These are phyloP conservation scores for Phytophthora colocasiae DNA, from an alignment of 352 stramenopile genomes.

Conservation along the genomic window DNA sequence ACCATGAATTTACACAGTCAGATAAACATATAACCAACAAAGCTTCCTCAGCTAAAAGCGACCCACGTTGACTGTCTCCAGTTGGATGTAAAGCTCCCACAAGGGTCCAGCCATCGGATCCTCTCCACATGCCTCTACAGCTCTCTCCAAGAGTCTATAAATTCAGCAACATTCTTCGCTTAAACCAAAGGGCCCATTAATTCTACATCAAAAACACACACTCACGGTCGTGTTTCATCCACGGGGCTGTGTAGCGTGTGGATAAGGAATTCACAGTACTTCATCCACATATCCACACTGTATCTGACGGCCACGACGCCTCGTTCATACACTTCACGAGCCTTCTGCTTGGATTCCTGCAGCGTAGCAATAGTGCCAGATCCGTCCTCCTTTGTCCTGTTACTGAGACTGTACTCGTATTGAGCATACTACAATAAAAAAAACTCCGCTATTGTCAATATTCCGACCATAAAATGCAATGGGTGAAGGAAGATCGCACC, in stretches of 20 bases:
- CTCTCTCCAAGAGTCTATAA: slow-evolving; percentile 58
- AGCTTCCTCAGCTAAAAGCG: background rate
- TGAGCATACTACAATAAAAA: slow-evolving; percentile 61
- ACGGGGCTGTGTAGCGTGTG: slow-evolving; percentile 60
- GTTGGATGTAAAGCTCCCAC: slow-evolving; percentile 82
- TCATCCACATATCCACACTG: slow-evolving; percentile 89
- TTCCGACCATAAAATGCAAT: background rate
- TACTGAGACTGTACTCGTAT: slow-evolving; percentile 62
- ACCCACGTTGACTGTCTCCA: slow-evolving; percentile 81
- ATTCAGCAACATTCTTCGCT: slow-evolving; percentile 3
- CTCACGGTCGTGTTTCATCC: slow-evolving; percentile 70
- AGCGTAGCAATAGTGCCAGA: slow-evolving; percentile 43
- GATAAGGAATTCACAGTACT: slow-evolving; percentile 85
- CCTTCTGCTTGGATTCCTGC: slow-evolving; percentile 53
- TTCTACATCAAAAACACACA: background rate
- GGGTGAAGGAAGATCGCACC: slow-evolving; percentile 31
- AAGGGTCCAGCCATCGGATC: slow-evolving; percentile 73
- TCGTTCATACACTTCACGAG: slow-evolving; percentile 70
- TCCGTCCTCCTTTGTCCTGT: slow-evolving; percentile 48
- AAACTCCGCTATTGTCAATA: background rate
- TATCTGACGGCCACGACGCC: slow-evolving; percentile 65
- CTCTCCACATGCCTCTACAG: slow-evolving; percentile 62
- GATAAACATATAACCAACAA: slow-evolving; percentile 2
- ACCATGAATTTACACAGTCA: background rate
- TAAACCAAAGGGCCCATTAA: background rate